Evolutionary conservation across 768 basidiomycete genomes (phyloP), one percentile per base, ranked within the genome.

Genomic region (Galerina marginata): DNA sequence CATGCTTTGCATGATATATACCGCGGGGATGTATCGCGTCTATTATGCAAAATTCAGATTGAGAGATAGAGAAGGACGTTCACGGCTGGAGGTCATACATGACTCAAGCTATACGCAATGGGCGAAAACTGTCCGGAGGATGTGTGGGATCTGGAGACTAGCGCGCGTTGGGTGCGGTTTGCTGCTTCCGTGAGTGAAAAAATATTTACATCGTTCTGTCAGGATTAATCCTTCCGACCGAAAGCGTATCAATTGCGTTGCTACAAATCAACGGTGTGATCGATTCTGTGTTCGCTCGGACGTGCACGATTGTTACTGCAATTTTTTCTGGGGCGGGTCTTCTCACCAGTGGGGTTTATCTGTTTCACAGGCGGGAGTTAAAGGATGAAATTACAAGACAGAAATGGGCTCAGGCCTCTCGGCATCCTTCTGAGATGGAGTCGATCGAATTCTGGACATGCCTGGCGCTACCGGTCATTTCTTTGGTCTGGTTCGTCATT

Each of bases 391-490:
- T 45, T 36, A 61, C 44, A 23, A 56, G 48, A 29, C 44, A 14
- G 15, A 50, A 55, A 40, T 61, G 60, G 60, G 50, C 11, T 6
- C 23, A 61, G 55, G 55, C 60, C 5, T 61, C 60, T 15, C 16
- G 36, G 38, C 33, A 15, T n/a, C 46, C 60, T 15, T 38, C 25
- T 39, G 43, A 15, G n/a, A 2, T 54, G 39, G 48, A 51, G 45
- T 56, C 60, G 14, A 39, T 56, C 11, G 60, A 56, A 26, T 61
- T 61, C 33, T 61, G 60, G 60, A 61, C 60, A 9, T 61, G 44
- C 37, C 55, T 61, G 7, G 50, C 55, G 29, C 50, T 61, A 37
- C 60, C 60, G 6, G 16, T 61, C 36, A 45, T 55, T 9, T 45
- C 60, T n/a, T 43, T 61, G 33, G 4, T 61, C n/a, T 61, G 60